A percentile compares a stretch with the other conserved stretches of the same genome.
phyloP scores from a whole-genome alignment of 1,139 yeast species.

The Yamadazyma songkhlaensis region DNA sequence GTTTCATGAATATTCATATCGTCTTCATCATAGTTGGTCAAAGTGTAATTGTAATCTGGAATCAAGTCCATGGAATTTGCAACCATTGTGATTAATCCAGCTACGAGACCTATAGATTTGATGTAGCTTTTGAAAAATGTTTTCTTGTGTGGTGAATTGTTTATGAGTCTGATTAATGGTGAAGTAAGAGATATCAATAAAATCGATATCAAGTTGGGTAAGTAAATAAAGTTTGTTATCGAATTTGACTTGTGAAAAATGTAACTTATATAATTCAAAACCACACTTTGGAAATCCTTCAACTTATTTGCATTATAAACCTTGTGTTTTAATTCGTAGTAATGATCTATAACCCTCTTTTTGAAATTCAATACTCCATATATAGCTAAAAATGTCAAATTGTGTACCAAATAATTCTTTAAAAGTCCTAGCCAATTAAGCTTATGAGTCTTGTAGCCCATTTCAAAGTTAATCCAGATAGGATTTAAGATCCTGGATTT shows the following conservation, averaged over 20 bases:
- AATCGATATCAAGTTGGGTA: conserved; percentile 38
- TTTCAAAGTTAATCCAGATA: conserved; percentile 41
- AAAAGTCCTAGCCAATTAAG: conserved; percentile 30
- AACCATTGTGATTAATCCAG: conserved; percentile 31
- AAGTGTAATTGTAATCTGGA: conserved; percentile 24
- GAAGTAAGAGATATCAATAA: conserved; percentile 34
- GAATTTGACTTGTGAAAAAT: conserved; percentile 31
- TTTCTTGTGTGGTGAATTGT: conserved; percentile 22
- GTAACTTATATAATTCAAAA: conserved; percentile 19
- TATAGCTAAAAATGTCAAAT: conserved; percentile 20
- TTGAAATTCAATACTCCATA: conserved; percentile 23
- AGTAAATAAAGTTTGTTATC: conserved; percentile 33
- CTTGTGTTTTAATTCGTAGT: conserved; percentile 27
- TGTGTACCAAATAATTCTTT: conserved; percentile 27
- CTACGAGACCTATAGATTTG: conserved; percentile 32
- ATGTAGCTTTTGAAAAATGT: conserved; percentile 32
- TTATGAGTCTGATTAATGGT: conserved; percentile 23
- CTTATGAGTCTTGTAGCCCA: conserved; percentile 25
- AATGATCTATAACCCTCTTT: conserved; percentile 23
- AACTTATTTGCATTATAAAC: conserved; percentile 13
- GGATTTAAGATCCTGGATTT: conserved; percentile 37
- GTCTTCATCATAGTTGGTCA: conserved; percentile 13
- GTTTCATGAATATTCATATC: conserved; percentile 11
- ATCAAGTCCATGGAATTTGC: conserved; percentile 24
- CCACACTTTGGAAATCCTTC: conserved; percentile 10